A percentile compares a stretch with the other conserved stretches of the same genome.
These are phyloP conservation scores for Neurospora sp. DNA, from an alignment of 2,329 filamentous ascomycete species.

Conservation along the genomic window DNA sequence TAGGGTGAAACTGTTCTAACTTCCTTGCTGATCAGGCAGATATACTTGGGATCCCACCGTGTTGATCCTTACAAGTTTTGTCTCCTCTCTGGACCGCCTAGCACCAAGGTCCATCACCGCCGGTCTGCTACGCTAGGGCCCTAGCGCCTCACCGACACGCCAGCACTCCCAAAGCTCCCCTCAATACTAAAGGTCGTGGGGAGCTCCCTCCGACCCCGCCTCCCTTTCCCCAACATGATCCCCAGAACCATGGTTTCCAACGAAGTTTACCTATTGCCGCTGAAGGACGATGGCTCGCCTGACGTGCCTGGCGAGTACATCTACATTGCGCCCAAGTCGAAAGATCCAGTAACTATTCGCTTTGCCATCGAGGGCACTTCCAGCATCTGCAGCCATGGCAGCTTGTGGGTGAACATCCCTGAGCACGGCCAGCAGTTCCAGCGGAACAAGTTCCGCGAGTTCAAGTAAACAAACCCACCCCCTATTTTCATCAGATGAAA, in stretches of 20 bases:
- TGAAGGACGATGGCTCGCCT: conserved; percentile 89
- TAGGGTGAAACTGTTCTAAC: background rate
- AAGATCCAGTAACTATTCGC: conserved; percentile 67
- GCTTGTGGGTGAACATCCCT: conserved; percentile 94
- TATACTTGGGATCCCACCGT: background rate
- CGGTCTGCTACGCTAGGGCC: background rate
- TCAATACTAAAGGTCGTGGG: background rate
- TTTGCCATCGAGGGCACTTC: conserved; percentile 92
- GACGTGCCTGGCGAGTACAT: conserved; percentile 85
- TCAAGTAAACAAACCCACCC: conserved; percentile 55
- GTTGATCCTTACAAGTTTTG: background rate
- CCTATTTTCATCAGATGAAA: background rate
- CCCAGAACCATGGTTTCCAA: conserved; percentile 54
- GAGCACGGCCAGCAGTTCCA: conserved; percentile 65
- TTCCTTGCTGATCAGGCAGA: background rate
- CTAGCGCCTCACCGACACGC: background rate
- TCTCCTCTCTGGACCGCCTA: background rate
- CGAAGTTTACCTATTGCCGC: conserved; percentile 76
- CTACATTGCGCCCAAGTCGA: conserved; percentile 69
- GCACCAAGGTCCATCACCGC: background rate
- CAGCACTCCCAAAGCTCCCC: conserved; percentile 1
- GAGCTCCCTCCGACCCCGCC: background rate
- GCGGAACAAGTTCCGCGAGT: conserved; percentile 73
- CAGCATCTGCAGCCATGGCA: conserved; percentile 89
- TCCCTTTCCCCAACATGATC: conserved; percentile 33